These are phyloP conservation scores for Cladosporium oxysporum DNA, from an alignment of 2,329 filamentous ascomycete genomes.

Conservation along the genomic window DNA sequence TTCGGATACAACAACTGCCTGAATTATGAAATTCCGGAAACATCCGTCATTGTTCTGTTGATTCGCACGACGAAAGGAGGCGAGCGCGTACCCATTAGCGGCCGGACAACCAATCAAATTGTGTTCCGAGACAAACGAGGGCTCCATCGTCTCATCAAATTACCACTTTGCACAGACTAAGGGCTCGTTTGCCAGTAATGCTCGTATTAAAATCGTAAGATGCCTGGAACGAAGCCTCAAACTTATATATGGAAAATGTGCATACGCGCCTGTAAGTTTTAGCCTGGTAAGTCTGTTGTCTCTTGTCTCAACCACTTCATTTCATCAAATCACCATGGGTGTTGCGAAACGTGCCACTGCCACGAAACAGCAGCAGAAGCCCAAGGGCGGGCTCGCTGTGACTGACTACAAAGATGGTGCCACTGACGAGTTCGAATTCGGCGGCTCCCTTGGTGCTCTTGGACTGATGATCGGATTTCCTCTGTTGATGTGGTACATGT, in stretches of 20 bases:
- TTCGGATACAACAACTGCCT: not conserved
- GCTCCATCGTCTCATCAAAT: not conserved
- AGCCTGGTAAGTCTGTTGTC: not conserved
- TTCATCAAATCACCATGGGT: not conserved
- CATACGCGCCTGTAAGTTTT: not conserved
- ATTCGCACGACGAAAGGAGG: not conserved
- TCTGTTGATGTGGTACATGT: constrained; percentile 98
- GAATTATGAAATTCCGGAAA: not conserved
- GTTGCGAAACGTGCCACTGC: not conserved
- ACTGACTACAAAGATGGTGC: constrained; percentile 38
- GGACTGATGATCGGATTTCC: constrained; percentile 92
- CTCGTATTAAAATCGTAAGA: constrained; percentile 6
- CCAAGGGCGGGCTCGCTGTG: constrained; percentile 25
- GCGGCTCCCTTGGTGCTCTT: constrained; percentile 74
- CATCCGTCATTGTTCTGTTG: not conserved
- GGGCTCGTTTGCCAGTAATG: not conserved
- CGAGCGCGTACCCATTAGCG: not conserved
- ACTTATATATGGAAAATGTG: not conserved
- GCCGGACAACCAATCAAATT: not conserved
- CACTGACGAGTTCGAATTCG: constrained; percentile 71
- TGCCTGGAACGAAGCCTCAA: not conserved
- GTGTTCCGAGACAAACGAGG: constrained; percentile 1
- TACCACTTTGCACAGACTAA: not conserved
- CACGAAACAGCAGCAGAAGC: not conserved
- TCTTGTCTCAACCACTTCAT: too few species aligned